Percentiles rank a stretch among this genome's conserved stretches.
phyloP scores from a whole-genome alignment of 2,329 filamentous ascomycete genomes.

The Sarocladiaceae sp. region DNA sequence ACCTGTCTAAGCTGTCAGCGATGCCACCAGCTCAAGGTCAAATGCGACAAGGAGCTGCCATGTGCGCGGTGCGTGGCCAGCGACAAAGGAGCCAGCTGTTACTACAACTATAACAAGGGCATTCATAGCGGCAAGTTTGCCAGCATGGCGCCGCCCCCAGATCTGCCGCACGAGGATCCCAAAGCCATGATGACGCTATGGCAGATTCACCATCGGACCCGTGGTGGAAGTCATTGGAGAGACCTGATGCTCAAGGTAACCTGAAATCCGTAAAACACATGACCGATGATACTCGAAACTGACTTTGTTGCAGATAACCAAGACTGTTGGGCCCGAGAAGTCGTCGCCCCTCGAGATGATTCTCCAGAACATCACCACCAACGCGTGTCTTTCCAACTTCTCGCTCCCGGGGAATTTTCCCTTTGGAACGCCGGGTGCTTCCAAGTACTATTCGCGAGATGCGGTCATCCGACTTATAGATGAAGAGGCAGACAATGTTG shows the following conservation, averaged over 20 bases:
- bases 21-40: slow-evolving; percentile 31
- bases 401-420: slow-evolving; percentile 29
- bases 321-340: slow-evolving; percentile 12
- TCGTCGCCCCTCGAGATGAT: slow-evolving; percentile 21
- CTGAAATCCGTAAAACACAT: slow-evolving; percentile 8
- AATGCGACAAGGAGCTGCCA: slow-evolving; percentile 30
- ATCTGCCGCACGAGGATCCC: slow-evolving; percentile 14
- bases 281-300: neutral
- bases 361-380: slow-evolving; percentile 26
- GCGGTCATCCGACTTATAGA: slow-evolving; percentile 24
- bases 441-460: slow-evolving; percentile 26
- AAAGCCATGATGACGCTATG: slow-evolving; percentile 24
- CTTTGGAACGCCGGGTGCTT: slow-evolving; percentile 28
- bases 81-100: slow-evolving; percentile 28
- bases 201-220: slow-evolving; percentile 27
- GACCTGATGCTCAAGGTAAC: slow-evolving; percentile 31
- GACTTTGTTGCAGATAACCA: neutral
- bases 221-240: slow-evolving; percentile 29
- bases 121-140: slow-evolving; percentile 29
- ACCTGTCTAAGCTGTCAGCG: slow-evolving; percentile 29
- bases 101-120: slow-evolving; percentile 31
- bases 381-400: slow-evolving; percentile 29
- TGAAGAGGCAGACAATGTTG: slow-evolving; percentile 18
- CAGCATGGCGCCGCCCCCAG: slow-evolving; percentile 18
- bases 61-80: slow-evolving; percentile 28